Evolutionary conservation across 306 rosid species (phyloP).

Genomic region (Abrus pulchellus): DNA sequence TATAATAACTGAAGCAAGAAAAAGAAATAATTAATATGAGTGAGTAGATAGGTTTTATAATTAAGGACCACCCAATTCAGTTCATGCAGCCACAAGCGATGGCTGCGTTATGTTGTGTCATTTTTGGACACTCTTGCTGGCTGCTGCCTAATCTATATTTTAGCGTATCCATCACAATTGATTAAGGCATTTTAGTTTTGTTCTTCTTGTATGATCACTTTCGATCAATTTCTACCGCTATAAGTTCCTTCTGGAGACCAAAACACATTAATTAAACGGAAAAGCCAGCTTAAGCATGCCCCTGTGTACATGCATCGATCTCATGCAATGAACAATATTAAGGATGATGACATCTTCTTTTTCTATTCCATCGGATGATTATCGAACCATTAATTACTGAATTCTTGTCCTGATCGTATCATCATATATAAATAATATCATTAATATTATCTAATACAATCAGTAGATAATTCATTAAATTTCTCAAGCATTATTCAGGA

Average conservation of each 20-base stretch:
- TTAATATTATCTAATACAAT: no score
- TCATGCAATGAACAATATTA: conserved; percentile 25
- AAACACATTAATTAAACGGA: conserved; percentile 21
- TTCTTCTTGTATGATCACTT: conserved; percentile 37
- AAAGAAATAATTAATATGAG: background rate
- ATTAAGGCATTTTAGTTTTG: conserved; percentile 5
- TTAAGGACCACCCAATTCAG: conserved; percentile 8
- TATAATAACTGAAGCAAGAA: background rate
- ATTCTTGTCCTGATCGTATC: conserved; percentile 16
- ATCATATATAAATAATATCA: background rate
- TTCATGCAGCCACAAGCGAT: conserved; percentile 35
- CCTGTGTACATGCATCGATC: conserved; percentile 26
- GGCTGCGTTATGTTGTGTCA: conserved; percentile 38
- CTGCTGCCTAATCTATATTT: conserved; percentile 37
- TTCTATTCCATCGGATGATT: background rate
- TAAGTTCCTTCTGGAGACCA: conserved; percentile 8
- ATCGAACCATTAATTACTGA: background rate
- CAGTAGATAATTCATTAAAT: no score
- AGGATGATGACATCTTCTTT: conserved; percentile 12
- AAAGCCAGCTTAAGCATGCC: background rate
- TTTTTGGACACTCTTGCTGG: conserved; percentile 41
- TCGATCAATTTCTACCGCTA: background rate
- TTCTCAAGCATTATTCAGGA: background rate
- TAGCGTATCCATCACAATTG: conserved; percentile 44
- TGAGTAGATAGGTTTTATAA: background rate